Percentiles rank a stretch among this genome's conserved stretches.
Evolutionary conservation across 2,329 filamentous ascomycete genomes (phyloP).

Genomic region (Pseudonectria foliicola): DNA sequence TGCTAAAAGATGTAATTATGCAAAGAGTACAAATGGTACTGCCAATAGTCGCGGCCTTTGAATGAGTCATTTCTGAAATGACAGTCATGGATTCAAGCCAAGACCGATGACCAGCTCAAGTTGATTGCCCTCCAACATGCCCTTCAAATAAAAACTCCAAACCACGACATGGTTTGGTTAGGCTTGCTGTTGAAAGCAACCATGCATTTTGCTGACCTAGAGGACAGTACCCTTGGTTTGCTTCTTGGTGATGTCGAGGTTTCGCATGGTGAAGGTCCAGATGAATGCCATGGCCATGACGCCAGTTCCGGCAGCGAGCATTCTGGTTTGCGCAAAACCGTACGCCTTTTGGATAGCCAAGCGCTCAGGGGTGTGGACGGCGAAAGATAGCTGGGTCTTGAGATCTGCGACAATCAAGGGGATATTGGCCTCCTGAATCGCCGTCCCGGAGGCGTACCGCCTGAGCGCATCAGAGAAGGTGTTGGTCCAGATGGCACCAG

Average conservation of each 20-base stretch:
- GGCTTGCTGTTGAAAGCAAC: no score
- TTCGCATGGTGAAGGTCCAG: conserved; percentile 24
- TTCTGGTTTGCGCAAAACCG: conserved; percentile 36
- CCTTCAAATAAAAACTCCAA: no score
- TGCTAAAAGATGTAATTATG: no score
- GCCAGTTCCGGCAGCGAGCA: conserved; percentile 30
- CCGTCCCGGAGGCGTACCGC: conserved; percentile 33
- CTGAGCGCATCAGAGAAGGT: conserved; percentile 30
- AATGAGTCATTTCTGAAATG: no score
- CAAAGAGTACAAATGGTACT: no score
- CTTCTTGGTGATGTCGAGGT: conserved; percentile 24
- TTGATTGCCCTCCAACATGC: no score
- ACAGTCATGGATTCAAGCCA: no score
- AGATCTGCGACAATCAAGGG: conserved; percentile 37
- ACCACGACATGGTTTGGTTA: no score
- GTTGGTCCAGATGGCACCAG: conserved; percentile 37
- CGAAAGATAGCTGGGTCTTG: conserved; percentile 31
- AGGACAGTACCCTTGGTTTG: conserved; percentile 26
- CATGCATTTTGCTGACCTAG: conserved; percentile 4
- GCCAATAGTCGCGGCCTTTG: no score
- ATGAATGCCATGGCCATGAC: conserved; percentile 21
- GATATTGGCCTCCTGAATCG: conserved; percentile 22
- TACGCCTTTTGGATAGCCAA: conserved; percentile 40
- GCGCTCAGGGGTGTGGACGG: conserved; percentile 32
- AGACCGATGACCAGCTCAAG: no score